Evolutionary conservation across 1,139 yeast species (phyloP).

Genomic region (Debaryomycetaceae sp.): DNA sequence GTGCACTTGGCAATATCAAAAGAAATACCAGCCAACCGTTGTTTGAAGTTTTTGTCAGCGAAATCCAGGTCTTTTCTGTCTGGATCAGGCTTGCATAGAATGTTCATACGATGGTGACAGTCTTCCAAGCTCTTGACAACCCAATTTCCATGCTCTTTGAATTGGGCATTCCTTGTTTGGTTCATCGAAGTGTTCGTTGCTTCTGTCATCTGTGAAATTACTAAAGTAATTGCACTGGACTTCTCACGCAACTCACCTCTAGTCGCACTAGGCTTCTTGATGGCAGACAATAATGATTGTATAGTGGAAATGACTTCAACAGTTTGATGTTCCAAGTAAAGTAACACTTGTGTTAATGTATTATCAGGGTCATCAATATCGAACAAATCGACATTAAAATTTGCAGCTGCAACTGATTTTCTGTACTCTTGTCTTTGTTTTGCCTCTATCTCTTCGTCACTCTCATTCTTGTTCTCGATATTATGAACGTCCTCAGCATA

Average conservation of each 20-base stretch:
- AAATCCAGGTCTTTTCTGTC: slow-evolving; percentile 56
- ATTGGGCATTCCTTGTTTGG: slow-evolving; percentile 76
- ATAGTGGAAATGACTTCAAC: slow-evolving; percentile 88
- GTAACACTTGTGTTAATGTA: slow-evolving; percentile 77
- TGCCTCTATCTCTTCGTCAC: slow-evolving; percentile 29
- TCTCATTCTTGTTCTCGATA: slow-evolving; percentile 17
- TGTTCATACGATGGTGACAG: slow-evolving; percentile 76
- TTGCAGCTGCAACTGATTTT: slow-evolving; percentile 52
- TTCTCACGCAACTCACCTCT: slow-evolving; percentile 71
- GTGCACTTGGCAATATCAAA: slow-evolving; percentile 96
- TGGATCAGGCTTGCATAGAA: slow-evolving; percentile 49
- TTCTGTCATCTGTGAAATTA: slow-evolving; percentile 83
- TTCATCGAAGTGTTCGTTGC: slow-evolving; percentile 89
- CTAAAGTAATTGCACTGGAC: slow-evolving; percentile 69
- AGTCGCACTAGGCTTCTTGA: slow-evolving; percentile 73
- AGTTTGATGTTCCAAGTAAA: slow-evolving; percentile 90
- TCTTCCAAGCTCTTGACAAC: slow-evolving; percentile 83
- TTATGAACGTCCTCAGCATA: not conserved
- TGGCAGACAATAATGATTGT: slow-evolving; percentile 73
- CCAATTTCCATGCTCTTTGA: slow-evolving; percentile 89
- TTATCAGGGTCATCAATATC: slow-evolving; percentile 84
- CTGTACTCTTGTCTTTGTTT: slow-evolving; percentile 48
- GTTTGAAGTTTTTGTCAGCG: slow-evolving; percentile 89
- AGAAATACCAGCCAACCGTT: slow-evolving; percentile 90
- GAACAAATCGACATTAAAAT: slow-evolving; percentile 68